Percentiles rank a stretch among this genome's conserved stretches.
phyloP scores from a whole-genome alignment of 805 yeast genomes.

The Cyberlindnera petersonii region DNA sequence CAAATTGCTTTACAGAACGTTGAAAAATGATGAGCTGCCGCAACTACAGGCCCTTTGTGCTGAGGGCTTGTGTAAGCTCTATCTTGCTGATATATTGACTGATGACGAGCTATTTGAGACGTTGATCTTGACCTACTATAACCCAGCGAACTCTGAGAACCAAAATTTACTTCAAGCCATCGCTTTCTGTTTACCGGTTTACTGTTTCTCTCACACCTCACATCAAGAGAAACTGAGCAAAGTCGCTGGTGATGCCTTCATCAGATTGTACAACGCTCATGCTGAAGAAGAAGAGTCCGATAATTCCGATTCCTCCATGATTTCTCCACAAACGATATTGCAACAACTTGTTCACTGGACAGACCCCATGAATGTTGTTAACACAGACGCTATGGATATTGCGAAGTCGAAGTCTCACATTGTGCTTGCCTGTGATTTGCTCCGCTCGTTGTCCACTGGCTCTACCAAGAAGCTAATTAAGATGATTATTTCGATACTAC shows the following conservation, averaged over 20 bases:
- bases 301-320: constrained; percentile 20
- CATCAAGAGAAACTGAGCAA: constrained; percentile 68
- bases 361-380: constrained; percentile 66
- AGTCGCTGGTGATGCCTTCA: constrained; percentile 62
- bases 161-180: constrained; percentile 72
- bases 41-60: constrained; percentile 76
- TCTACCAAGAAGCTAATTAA: constrained; percentile 52
- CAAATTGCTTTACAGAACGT: constrained; percentile 62
- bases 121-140: constrained; percentile 68
- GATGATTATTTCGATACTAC: constrained; percentile 47
- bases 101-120: constrained; percentile 72
- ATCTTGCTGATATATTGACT: constrained; percentile 68
- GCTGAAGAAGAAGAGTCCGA: constrained; percentile 34
- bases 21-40: constrained; percentile 54
- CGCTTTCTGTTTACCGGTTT: constrained; percentile 85
- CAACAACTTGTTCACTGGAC: constrained; percentile 83
- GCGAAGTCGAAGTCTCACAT: constrained; percentile 49
- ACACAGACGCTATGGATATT: constrained; percentile 39
- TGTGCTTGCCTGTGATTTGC: constrained; percentile 49
- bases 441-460: constrained; percentile 43
- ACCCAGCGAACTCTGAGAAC: constrained; percentile 59
- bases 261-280: constrained; percentile 48
- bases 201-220: constrained; percentile 65
- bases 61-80: constrained; percentile 80
- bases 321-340: constrained; percentile 48